Evolutionary conservation across 768 basidiomycete genomes (phyloP).

Genomic region (Naematelia aurantialba): DNA sequence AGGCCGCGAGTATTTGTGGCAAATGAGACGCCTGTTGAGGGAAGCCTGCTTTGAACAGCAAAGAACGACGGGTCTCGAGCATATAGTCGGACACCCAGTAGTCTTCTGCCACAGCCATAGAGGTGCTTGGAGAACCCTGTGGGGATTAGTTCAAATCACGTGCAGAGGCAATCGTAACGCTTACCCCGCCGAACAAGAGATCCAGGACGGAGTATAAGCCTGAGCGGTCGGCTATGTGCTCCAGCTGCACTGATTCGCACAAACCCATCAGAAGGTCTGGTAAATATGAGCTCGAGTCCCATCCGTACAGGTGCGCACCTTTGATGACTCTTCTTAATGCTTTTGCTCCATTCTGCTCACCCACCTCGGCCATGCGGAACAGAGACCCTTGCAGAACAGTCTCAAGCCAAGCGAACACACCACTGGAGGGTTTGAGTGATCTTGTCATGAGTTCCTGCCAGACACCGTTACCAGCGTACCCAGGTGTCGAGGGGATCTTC

Average conservation of each 20-base stretch:
- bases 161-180: conserved; percentile 53
- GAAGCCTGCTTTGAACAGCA: conserved; percentile 81
- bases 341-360: conserved; percentile 59
- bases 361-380: conserved; percentile 61
- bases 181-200: conserved; percentile 38
- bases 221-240: conserved; percentile 58
- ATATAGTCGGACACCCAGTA: conserved; percentile 77
- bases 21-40: conserved; percentile 72
- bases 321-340: conserved; percentile 74
- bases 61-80: conserved; percentile 66
- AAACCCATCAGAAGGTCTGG: conserved; percentile 72
- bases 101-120: conserved; percentile 64
- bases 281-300: background rate
- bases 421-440: conserved; percentile 60
- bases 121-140: conserved; percentile 64
- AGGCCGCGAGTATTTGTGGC: conserved; percentile 66
- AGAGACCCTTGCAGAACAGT: conserved; percentile 55
- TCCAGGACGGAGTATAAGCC: conserved; percentile 39
- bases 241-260: conserved; percentile 69
- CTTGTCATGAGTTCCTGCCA: conserved; percentile 52
- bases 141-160: conserved; percentile 59
- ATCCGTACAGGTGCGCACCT: conserved; percentile 56
- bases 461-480: conserved; percentile 53
- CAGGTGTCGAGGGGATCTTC: conserved; percentile 56
- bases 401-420: conserved; percentile 43